Evolutionary conservation across 225 moss, liverwort and hornwort species (phyloP).

Genomic region (Climacium dendroides): DNA sequence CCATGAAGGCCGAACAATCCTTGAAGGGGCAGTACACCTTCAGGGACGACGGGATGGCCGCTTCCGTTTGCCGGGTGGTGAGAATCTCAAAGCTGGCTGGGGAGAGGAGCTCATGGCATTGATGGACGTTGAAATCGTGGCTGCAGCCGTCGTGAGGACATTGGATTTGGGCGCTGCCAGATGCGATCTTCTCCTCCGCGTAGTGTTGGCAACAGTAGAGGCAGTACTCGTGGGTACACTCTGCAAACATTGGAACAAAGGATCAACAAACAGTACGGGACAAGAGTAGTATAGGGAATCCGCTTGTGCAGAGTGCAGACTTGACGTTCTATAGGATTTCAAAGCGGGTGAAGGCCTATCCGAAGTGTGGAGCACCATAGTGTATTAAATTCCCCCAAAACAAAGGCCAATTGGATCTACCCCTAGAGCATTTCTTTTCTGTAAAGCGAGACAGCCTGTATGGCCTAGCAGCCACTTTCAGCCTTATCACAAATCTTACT

Average conservation of each 20-base stretch:
- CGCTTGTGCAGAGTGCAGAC: not conserved
- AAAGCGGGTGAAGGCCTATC: not conserved
- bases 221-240: conserved; percentile 25
- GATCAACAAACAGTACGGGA: not conserved
- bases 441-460: not conserved
- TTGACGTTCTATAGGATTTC: not conserved
- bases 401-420: not conserved
- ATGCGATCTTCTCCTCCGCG: conserved; percentile 13
- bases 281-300: not conserved
- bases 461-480: not conserved
- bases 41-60: conserved; percentile 8
- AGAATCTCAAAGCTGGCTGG: conserved; percentile 9
- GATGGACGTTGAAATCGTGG: not conserved
- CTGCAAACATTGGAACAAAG: not conserved
- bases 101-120: conserved; percentile 8
- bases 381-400: no score
- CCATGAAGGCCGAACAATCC: conserved; percentile 30
- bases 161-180: conserved; percentile 1
- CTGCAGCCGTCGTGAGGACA: conserved; percentile 9
- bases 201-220: conserved; percentile 8
- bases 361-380: not conserved
- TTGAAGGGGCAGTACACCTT: conserved; percentile 25
- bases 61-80: conserved; percentile 20
- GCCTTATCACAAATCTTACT: not conserved
- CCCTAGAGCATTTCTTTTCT: not conserved